Evolutionary conservation across 164 flowering plant species (phyloP).

Genomic region (Kingdonia uniflora): DNA sequence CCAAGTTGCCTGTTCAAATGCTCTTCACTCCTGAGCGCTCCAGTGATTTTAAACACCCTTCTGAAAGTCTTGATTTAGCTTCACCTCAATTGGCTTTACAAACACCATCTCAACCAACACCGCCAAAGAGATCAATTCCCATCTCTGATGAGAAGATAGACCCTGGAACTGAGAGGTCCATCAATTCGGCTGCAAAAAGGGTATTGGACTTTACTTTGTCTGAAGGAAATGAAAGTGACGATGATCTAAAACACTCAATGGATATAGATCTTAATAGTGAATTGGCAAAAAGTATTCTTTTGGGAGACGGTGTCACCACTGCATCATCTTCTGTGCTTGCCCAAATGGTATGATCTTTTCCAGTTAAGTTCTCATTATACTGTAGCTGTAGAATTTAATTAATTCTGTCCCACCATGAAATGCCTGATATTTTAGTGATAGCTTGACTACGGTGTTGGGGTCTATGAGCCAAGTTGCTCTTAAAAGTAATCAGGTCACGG

Average conservation of each 20-base stretch:
- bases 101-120: conserved; percentile 47
- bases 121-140: conserved; percentile 34
- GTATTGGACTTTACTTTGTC: conserved; percentile 26
- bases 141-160: conserved; percentile 23
- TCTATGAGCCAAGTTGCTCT: no score
- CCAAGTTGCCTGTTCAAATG: background rate
- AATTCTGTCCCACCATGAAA: no score
- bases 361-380: no score
- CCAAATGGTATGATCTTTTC: conserved; percentile 18
- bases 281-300: conserved; percentile 3
- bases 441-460: no score
- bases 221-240: conserved; percentile 19
- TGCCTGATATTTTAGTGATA: no score
- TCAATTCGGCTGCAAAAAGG: conserved; percentile 36
- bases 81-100: conserved; percentile 21
- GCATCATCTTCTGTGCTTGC: conserved; percentile 6
- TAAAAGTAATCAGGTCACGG: no score
- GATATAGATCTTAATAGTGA: conserved; percentile 4
- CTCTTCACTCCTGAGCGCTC: conserved; percentile 5
- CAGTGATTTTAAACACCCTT: conserved; percentile 22
- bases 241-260: background rate
- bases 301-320: conserved; percentile 1
- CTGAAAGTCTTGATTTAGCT: conserved; percentile 15
- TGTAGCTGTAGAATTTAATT: no score
- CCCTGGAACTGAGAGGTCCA: conserved; percentile 10